phyloP scores from a whole-genome alignment of 495 filamentous ascomycete species.

The Podospora australis region DNA sequence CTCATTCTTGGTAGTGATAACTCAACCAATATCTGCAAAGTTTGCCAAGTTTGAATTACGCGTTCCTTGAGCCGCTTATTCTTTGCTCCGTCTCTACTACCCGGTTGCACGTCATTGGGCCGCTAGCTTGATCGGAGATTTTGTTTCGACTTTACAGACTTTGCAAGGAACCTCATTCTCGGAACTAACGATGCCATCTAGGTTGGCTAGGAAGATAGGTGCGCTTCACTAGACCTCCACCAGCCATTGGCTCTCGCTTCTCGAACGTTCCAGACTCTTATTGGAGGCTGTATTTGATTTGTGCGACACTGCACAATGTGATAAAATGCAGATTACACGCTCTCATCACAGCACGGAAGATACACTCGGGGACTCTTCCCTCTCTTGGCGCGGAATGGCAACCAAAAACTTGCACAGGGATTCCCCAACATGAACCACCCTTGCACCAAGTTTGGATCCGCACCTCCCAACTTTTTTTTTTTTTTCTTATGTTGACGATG shows the following conservation, averaged over 20 bases:
- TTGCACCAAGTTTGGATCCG: not conserved
- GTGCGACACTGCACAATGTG: not conserved
- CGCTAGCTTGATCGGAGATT: no score
- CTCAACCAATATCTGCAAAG: no score
- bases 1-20: no score
- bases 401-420: slow-evolving; percentile 2
- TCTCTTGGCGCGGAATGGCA: slow-evolving; percentile 1
- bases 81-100: no score
- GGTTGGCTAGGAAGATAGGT: no score
- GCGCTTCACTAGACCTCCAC: no score
- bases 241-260: not conserved
- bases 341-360: not conserved
- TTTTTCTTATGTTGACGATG: not conserved
- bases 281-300: not conserved
- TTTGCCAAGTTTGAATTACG: no score
- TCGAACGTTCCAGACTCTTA: not conserved
- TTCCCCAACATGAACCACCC: not conserved
- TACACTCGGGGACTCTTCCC: not conserved
- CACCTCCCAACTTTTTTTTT: not conserved
- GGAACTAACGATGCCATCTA: no score
- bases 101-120: no score
- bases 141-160: no score
- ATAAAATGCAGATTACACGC: not conserved
- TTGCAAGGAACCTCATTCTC: no score
- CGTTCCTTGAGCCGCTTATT: no score